Conservation (phyloP, 257 asterid species). For the Nicotiana noctiflora region DNA sequence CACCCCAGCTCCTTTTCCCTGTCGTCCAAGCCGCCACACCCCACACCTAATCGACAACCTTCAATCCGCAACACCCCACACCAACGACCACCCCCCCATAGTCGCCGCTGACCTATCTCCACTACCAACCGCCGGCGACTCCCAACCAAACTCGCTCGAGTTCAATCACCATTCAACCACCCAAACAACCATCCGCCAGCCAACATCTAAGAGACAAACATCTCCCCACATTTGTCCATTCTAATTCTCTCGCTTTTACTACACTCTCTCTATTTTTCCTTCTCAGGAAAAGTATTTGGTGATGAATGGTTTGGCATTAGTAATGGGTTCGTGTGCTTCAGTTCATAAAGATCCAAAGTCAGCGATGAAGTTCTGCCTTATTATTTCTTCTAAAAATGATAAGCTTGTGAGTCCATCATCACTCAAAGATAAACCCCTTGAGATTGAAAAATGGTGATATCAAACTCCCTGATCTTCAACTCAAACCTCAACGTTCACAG, state of each 20-base stretch:
- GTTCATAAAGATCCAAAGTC: constrained; percentile 33
- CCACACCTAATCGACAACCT: no score
- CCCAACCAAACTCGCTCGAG: no score
- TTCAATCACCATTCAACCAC: no score
- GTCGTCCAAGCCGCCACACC: no score
- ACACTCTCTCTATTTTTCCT: background rate
- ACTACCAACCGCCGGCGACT: no score
- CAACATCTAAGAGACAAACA: no score
- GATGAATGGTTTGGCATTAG: background rate
- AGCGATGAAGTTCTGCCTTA: constrained; percentile 29
- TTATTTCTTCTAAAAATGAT: constrained; percentile 38
- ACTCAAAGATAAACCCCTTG: constrained; percentile 29
- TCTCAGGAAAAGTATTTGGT: background rate
- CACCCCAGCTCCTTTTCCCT: no score
- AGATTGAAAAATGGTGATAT: constrained; percentile 1
- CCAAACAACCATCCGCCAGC: no score
- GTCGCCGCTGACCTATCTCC: no score
- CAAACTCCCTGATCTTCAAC: constrained; percentile 17
- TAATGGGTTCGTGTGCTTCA: constrained; percentile 41
- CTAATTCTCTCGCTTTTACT: constrained; percentile 7
- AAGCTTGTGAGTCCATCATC: constrained; percentile 46
- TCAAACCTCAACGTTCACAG: constrained; percentile 33
- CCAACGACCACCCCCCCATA: no score
- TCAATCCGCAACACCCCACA: no score
- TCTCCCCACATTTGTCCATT: no score